phyloP scores from a whole-genome alignment of 2,329 filamentous ascomycete genomes.

The Calcarisporium arbuscula region DNA sequence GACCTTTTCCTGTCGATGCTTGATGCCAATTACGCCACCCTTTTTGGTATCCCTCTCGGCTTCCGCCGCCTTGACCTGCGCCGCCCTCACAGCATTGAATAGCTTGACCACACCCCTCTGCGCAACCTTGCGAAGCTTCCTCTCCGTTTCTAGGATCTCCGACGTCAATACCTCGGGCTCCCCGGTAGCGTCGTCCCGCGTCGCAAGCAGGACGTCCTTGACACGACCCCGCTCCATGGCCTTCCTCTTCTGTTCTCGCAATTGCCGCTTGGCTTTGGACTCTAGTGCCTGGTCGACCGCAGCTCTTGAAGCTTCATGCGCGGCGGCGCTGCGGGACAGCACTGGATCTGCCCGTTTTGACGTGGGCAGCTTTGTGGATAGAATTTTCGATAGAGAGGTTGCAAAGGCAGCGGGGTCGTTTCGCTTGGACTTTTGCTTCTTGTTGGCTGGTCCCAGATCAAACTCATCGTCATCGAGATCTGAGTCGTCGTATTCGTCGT shows the following conservation, averaged over 20 bases:
- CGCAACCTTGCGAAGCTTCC: slow-evolving; percentile 75
- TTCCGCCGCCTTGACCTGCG: slow-evolving; percentile 82
- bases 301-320: slow-evolving; percentile 64
- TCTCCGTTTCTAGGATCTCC: slow-evolving; percentile 64
- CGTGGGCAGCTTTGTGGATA: slow-evolving; percentile 79
- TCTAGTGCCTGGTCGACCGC: slow-evolving; percentile 74
- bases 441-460: slow-evolving; percentile 26
- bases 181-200: slow-evolving; percentile 45
- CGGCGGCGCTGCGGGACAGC: slow-evolving; percentile 73
- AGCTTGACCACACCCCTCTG: slow-evolving; percentile 92
- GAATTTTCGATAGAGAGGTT: slow-evolving; percentile 87
- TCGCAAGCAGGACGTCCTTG: slow-evolving; percentile 70
- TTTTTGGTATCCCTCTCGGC: slow-evolving; percentile 64
- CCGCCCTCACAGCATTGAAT: slow-evolving; percentile 90
- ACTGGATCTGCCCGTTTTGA: slow-evolving; percentile 83
- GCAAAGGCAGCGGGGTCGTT: slow-evolving; percentile 91
- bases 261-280: slow-evolving; percentile 68
- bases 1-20: slow-evolving; percentile 75
- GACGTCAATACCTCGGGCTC: slow-evolving; percentile 39
- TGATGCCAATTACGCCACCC: slow-evolving; percentile 71
- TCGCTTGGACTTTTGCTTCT: slow-evolving; percentile 63
- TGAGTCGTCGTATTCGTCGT: slow-evolving; percentile 34
- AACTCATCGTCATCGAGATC: slow-evolving; percentile 31
- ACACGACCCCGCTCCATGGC: slow-evolving; percentile 83
- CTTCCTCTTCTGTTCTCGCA: slow-evolving; percentile 73